phyloP scores from a whole-genome alignment of 352 stramenopile genomes.

The Phytophthora cactorum region DNA sequence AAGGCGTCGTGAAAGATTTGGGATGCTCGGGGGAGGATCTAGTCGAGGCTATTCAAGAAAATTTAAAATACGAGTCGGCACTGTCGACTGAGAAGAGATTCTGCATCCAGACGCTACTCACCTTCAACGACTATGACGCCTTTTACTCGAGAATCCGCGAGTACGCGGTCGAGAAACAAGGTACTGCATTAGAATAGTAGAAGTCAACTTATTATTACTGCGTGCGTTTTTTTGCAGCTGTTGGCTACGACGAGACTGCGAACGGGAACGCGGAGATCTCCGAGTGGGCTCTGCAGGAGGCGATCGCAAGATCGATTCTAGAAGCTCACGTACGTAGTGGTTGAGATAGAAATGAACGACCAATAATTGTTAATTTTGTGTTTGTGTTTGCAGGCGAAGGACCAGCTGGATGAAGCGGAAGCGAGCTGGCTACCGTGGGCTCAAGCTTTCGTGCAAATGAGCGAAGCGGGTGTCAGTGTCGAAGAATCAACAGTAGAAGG shows the following conservation, averaged over 20 bases:
- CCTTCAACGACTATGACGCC: conserved; percentile 70
- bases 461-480: conserved; percentile 1
- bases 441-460: conserved; percentile 66
- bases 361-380: background rate
- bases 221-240: conserved; percentile 13
- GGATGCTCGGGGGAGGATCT: conserved; percentile 68
- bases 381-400: conserved; percentile 38
- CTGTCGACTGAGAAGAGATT: conserved; percentile 57
- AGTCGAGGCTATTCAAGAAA: conserved; percentile 54
- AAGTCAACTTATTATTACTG: too few relatives aligned
- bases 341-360: background rate
- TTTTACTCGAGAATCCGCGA: conserved; percentile 67
- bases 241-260: conserved; percentile 12
- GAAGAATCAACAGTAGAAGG: conserved; percentile 11
- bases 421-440: conserved; percentile 68
- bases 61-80: conserved; percentile 36
- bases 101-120: conserved; percentile 75
- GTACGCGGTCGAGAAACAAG: conserved; percentile 56
- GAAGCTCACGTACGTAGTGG: conserved; percentile 54
- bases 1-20: conserved; percentile 62
- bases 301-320: conserved; percentile 71
- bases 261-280: conserved; percentile 33
- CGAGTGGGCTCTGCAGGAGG: conserved; percentile 74
- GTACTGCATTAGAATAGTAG: conserved; percentile 3
- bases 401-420: conserved; percentile 60